phyloP scores from a whole-genome alignment of 192 early-diverging fungal species.

The Linnemannia schmuckeri region DNA sequence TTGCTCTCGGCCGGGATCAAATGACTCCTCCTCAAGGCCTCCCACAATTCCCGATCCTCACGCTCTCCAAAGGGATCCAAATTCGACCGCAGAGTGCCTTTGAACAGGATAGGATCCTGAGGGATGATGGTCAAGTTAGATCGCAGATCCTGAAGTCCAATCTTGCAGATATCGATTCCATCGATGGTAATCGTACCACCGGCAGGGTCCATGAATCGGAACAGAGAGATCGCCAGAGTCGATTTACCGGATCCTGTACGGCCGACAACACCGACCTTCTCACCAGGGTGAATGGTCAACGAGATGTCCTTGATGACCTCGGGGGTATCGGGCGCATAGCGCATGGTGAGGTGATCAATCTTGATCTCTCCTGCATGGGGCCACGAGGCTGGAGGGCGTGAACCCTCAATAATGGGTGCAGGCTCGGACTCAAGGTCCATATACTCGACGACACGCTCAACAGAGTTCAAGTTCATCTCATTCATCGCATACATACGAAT shows the following conservation, averaged over 20 bases:
- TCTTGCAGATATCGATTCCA: constrained; percentile 64
- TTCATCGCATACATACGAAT: constrained; percentile 84
- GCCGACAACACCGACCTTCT: constrained; percentile 77
- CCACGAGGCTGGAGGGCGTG: constrained; percentile 68
- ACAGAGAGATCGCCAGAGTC: constrained; percentile 67
- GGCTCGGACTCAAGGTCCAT: constrained; percentile 84
- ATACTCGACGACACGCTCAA: constrained; percentile 92
- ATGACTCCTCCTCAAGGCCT: constrained; percentile 80
- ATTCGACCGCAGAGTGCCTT: constrained; percentile 80
- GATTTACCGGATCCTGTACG: constrained; percentile 77
- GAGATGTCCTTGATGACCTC: constrained; percentile 78
- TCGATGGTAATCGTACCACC: constrained; percentile 65
- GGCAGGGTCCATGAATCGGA: constrained; percentile 69
- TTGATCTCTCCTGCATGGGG: constrained; percentile 77
- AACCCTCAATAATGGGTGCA: constrained; percentile 62
- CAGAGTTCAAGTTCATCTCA: constrained; percentile 90
- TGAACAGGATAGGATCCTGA: constrained; percentile 82
- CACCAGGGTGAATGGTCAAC: constrained; percentile 67
- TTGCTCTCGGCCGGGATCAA: constrained; percentile 60
- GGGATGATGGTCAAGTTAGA: constrained; percentile 75
- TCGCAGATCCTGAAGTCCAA: constrained; percentile 68
- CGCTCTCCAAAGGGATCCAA: constrained; percentile 88
- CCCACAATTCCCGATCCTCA: constrained; percentile 81
- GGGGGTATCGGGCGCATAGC: constrained; percentile 78
- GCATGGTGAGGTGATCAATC: constrained; percentile 75